phyloP scores from a whole-genome alignment of 164 flowering plant species.

The Magnolia changhungtana region DNA sequence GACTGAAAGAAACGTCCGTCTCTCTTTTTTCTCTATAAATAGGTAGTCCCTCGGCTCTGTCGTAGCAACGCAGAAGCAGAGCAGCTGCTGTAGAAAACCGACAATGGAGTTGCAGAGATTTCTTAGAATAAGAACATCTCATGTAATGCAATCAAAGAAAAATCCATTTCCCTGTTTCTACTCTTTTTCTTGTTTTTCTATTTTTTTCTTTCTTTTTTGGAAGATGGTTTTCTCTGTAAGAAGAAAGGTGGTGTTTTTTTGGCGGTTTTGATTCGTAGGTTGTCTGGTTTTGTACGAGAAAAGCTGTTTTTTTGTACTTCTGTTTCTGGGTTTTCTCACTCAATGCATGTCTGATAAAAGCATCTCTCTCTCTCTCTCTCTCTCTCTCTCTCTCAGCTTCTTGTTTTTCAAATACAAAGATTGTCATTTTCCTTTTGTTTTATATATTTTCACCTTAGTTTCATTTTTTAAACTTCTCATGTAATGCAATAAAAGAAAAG shows the following conservation, averaged over 20 bases:
- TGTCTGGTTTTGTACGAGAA: neutral
- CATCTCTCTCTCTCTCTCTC: neutral
- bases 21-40: neutral
- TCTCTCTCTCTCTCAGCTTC: neutral
- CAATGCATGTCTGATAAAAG: neutral
- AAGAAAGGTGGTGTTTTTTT: neutral
- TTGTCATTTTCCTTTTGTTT: neutral
- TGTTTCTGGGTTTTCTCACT: neutral
- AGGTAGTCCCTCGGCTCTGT: neutral
- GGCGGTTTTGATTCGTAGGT: neutral
- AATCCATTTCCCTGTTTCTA: neutral
- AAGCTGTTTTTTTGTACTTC: neutral
- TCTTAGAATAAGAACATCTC: neutral
- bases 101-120: neutral
- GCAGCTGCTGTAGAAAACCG: neutral
- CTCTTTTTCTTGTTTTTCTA: neutral
- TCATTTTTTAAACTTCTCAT: neutral
- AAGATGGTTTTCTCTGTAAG: neutral
- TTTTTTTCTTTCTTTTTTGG: neutral
- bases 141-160: neutral
- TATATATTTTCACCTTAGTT: neutral
- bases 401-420: neutral
- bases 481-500: neutral
- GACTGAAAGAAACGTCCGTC: neutral
- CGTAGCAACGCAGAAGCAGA: neutral